These are phyloP conservation scores for Protomyces gravidus DNA, from an alignment of 1,139 yeast genomes.

Conservation along the genomic window DNA sequence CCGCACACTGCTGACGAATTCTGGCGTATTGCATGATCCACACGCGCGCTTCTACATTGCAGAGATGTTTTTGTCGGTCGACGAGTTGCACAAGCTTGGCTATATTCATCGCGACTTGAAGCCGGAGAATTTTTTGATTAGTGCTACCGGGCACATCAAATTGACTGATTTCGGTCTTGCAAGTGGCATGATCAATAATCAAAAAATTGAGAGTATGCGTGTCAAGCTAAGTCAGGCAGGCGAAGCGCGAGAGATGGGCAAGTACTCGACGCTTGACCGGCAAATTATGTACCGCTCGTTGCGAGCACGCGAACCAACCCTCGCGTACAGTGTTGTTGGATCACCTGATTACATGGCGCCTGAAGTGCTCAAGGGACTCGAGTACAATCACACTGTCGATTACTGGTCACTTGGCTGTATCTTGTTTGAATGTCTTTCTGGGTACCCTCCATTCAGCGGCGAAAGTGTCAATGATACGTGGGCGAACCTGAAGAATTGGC, in stretches of 20 bases:
- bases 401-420: constrained; percentile 98
- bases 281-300: constrained; percentile 61
- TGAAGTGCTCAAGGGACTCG: constrained; percentile 90
- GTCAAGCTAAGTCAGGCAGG: constrained; percentile 63
- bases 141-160: constrained; percentile 91
- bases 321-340: constrained; percentile 94
- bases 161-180: constrained; percentile 97
- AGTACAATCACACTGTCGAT: constrained; percentile 92
- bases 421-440: constrained; percentile 85
- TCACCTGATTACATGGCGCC: constrained; percentile 99
- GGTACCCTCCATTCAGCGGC: constrained; percentile 97
- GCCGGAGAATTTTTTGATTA: constrained; percentile 94
- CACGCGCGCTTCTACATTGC: constrained; percentile 93
- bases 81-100: constrained; percentile 89
- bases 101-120: constrained; percentile 95
- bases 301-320: constrained; percentile 54
- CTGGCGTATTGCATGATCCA: constrained; percentile 86
- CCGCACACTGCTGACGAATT: constrained; percentile 86
- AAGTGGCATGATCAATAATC: constrained; percentile 90
- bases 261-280: constrained; percentile 32
- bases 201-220: constrained; percentile 89
- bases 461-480: constrained; percentile 91
- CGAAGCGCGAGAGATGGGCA: constrained; percentile 54
- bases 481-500: constrained; percentile 90
- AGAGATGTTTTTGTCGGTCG: constrained; percentile 94